These are phyloP conservation scores for Abrus precatorius DNA, from an alignment of 306 rosid species.

Conservation along the genomic window DNA sequence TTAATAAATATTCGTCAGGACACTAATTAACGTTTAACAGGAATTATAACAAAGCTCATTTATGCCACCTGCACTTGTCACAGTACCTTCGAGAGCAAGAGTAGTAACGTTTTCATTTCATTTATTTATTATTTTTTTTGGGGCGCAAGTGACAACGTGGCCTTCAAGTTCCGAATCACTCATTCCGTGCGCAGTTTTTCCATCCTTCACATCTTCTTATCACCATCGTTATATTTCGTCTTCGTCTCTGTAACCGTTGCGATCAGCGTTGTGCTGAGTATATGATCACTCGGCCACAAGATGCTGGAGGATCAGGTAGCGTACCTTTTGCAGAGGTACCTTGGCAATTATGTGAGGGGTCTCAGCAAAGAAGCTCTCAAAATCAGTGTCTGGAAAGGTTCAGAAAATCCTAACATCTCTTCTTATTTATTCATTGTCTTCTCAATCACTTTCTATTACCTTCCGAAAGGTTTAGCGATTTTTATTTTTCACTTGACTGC, in stretches of 20 bases:
- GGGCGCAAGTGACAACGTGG: constrained; percentile 45
- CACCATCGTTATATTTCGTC: neutral
- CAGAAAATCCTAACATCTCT: neutral
- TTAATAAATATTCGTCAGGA: too few species aligned
- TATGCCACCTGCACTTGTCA: neutral
- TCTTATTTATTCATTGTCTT: constrained; percentile 24
- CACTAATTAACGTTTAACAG: too few species aligned
- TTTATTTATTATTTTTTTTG: neutral
- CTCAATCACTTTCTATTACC: neutral
- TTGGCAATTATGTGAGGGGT: constrained; percentile 92
- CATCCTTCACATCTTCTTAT: neutral
- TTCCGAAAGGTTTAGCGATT: neutral
- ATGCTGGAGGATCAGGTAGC: constrained; percentile 99
- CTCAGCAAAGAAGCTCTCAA: constrained; percentile 97
- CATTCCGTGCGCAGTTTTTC: constrained; percentile 9
- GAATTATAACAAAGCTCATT: too few species aligned
- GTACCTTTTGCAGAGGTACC: constrained; percentile 91
- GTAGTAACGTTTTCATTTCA: neutral
- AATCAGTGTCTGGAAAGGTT: constrained; percentile 98
- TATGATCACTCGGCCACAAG: constrained; percentile 52
- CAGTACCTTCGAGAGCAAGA: constrained; percentile 33
- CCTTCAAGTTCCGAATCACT: constrained; percentile 55
- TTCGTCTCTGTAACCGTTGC: constrained; percentile 31
- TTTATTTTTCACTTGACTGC: constrained; percentile 23
- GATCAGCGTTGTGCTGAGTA: constrained; percentile 39